These are phyloP conservation scores for Hirsutella rhossiliensis DNA, from an alignment of 2,329 filamentous ascomycete species.

Conservation along the genomic window DNA sequence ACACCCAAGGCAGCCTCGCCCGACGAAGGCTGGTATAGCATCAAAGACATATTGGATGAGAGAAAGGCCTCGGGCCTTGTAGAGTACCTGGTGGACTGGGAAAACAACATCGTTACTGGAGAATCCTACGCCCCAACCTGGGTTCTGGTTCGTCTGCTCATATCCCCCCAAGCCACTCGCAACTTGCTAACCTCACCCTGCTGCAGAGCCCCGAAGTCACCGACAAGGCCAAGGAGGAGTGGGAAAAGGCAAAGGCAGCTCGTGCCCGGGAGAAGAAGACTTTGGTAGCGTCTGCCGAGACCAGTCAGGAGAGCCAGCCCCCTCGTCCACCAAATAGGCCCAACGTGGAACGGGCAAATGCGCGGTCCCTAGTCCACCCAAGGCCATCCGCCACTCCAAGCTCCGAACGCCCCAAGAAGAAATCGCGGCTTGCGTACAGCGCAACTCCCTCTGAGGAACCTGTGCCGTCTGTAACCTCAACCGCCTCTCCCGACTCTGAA, in stretches of 20 bases:
- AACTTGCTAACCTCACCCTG: conserved; percentile 8
- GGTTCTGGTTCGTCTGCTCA: conserved; percentile 10
- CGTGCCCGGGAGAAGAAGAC: conserved; percentile 1
- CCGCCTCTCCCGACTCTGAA: conserved; percentile 12
- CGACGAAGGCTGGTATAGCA: conserved; percentile 19
- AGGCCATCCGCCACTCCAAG: conserved; percentile 5
- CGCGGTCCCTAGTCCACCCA: neutral
- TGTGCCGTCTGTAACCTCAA: conserved; percentile 16
- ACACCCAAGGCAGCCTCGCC: conserved; percentile 7
- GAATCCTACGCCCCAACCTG: conserved; percentile 20
- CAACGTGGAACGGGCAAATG: conserved; percentile 8
- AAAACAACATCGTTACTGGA: conserved; percentile 17
- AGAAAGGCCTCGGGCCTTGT: conserved; percentile 11
- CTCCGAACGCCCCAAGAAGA: conserved; percentile 10
- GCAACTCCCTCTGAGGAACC: conserved; percentile 16
- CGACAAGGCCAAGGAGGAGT: conserved; percentile 17
- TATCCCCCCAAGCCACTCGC: neutral
- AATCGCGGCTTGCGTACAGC: conserved; percentile 9
- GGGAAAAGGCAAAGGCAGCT: conserved; percentile 15
- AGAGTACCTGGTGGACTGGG: conserved; percentile 27
- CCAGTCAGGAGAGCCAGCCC: conserved; percentile 11
- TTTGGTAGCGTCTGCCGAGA: conserved; percentile 2
- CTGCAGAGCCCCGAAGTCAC: conserved; percentile 18
- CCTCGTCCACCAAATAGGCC: conserved; percentile 17
- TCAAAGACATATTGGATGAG: conserved; percentile 24